Evolutionary conservation across 495 filamentous ascomycete species (phyloP).

Genomic region (Trichocladium antarcticum): DNA sequence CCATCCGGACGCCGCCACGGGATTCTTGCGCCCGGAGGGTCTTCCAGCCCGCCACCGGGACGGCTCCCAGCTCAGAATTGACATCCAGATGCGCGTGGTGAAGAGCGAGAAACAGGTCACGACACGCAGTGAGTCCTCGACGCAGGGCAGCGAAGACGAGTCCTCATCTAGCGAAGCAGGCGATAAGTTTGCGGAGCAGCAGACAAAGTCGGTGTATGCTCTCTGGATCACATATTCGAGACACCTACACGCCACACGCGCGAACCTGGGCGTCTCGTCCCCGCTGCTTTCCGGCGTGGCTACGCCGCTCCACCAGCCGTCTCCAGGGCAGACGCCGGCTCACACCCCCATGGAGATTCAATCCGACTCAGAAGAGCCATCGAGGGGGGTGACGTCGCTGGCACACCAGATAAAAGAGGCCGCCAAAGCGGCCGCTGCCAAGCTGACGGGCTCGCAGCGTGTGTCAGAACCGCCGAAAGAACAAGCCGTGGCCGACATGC

Average conservation of each 20-base stretch:
- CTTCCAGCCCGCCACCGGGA: slow-evolving; percentile 80
- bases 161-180: slow-evolving; percentile 20
- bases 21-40: slow-evolving; percentile 70
- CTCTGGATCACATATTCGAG: slow-evolving; percentile 95
- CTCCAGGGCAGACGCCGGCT: slow-evolving; percentile 56
- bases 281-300: slow-evolving; percentile 48
- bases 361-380: slow-evolving; percentile 37
- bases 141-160: slow-evolving; percentile 44
- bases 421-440: slow-evolving; percentile 40
- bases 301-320: slow-evolving; percentile 63
- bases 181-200: slow-evolving; percentile 19
- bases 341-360: slow-evolving; percentile 42
- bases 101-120: slow-evolving; percentile 58
- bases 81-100: slow-evolving; percentile 91
- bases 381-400: slow-evolving; percentile 41
- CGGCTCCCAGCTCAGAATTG: slow-evolving; percentile 79
- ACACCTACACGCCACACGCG: slow-evolving; percentile 66
- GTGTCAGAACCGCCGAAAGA: slow-evolving; percentile 13
- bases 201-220: slow-evolving; percentile 80
- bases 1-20: slow-evolving; percentile 58
- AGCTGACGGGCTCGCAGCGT: slow-evolving; percentile 32
- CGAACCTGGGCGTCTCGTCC: slow-evolving; percentile 45
- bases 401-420: slow-evolving; percentile 67
- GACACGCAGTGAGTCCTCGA: slow-evolving; percentile 32
- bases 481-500: slow-evolving; percentile 20